Base-by-base conservation (phyloP, 2,329 filamentous ascomycete genomes). In the Neocucurbitaria cava region DNA sequence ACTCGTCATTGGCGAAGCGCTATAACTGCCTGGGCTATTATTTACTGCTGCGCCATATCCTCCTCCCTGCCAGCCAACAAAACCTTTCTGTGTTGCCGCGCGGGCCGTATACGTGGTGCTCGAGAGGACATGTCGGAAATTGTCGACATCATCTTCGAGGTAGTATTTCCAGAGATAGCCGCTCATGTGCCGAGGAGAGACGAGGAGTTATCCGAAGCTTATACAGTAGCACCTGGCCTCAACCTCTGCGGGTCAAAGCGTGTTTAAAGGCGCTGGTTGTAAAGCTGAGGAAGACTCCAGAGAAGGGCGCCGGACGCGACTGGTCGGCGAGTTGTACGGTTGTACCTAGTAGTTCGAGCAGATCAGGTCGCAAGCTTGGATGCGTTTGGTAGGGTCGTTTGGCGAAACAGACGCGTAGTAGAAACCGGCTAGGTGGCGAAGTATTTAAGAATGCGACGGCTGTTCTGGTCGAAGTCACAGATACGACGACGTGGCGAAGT, bases 141-240 rank as follows among this genome's bases (percentile, higher is more conserved):
- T 87, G 77, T 96, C 93, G 87, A 96, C 90, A 87, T 99, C 92
- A 85, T 97, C 91, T 87, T 97, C 90, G 83, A 96, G 89, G 77
- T 94, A 98, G 77, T 87, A 91, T 85, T 92, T 93, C 94, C 94
- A 97, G 78, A 99, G 87, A 86, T 90, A 86, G 82, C 92, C 89
- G 89, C 91, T 98, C 94, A 98, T 95, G 87, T 87, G 87, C 73
- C 65, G 63, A 66, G 59, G 63, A 49, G 58, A 59, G 61, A 66
- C 61, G 43, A 50, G 73, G 71, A 73, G 72, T 65, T 55, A 70
- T 75, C 80, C 79, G 72, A 76, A 77, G 78, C 79, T 81, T 85
- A 83, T 79, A 80, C 83, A 80, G 77, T 77, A 74, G 85, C 89
- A 88, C 91, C 92, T 96, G 89, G 91, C 91, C 91, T 88, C 92